These are phyloP conservation scores for Torulaspora franciscae DNA, from an alignment of 805 yeast genomes.

Conservation along the genomic window DNA sequence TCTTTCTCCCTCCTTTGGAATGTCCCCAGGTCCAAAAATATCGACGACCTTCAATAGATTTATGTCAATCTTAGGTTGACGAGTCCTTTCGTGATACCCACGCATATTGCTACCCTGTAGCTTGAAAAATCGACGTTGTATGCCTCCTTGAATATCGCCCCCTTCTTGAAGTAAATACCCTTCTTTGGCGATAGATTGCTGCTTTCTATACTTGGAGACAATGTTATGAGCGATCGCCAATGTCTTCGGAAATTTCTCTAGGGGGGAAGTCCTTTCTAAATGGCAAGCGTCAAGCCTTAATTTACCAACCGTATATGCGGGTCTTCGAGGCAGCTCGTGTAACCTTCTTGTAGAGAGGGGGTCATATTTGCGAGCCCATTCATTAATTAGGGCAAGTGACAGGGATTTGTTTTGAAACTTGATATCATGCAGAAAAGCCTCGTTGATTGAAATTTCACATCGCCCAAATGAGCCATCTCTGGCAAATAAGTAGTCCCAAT, in stretches of 20 bases:
- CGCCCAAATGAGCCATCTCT: slow-evolving; percentile 87
- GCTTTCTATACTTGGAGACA: slow-evolving; percentile 37
- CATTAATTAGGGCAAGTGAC: slow-evolving; percentile 45
- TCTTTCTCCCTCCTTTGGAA: slow-evolving; percentile 38
- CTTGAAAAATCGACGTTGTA: slow-evolving; percentile 72
- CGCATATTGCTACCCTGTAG: slow-evolving; percentile 65
- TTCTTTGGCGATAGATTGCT: slow-evolving; percentile 40
- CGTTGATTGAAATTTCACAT: slow-evolving; percentile 48
- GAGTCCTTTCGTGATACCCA: slow-evolving; percentile 69
- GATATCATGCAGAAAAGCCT: slow-evolving; percentile 14
- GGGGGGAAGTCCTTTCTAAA: slow-evolving; percentile 55
- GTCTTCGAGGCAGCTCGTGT: slow-evolving; percentile 29
- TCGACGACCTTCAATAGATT: slow-evolving; percentile 63
- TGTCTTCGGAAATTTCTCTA: slow-evolving; percentile 67
- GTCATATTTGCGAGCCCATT: slow-evolving; percentile 53
- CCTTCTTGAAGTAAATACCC: slow-evolving; percentile 87
- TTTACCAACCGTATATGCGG: slow-evolving; percentile 61
- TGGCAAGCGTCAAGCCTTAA: slow-evolving; percentile 64
- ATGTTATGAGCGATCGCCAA: slow-evolving; percentile 50
- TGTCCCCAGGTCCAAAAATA: slow-evolving; percentile 35
- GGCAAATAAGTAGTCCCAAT: slow-evolving; percentile 64
- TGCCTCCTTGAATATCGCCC: slow-evolving; percentile 66
- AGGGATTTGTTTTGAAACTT: slow-evolving; percentile 13
- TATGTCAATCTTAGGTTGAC: slow-evolving; percentile 68
- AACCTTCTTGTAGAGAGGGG: slow-evolving; percentile 4